A percentile compares a stretch with the other conserved stretches of the same genome.
phyloP scores from a whole-genome alignment of 208 protist species.

The Strigomonas galati region DNA sequence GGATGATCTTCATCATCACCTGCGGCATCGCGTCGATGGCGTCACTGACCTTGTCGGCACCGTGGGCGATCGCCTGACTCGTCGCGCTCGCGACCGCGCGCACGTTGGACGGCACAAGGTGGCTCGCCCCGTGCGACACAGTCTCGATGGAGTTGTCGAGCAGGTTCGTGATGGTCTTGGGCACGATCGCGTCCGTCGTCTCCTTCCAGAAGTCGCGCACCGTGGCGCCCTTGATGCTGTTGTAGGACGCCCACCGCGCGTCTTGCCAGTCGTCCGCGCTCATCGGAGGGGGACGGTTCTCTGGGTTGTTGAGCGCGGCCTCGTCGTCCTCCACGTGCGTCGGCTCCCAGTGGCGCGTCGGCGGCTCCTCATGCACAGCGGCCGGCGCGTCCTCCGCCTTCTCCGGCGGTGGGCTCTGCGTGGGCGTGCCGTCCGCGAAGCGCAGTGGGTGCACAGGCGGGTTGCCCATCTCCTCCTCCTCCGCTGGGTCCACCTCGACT shows the following conservation, averaged over 20 bases:
- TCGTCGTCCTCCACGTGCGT: neutral
- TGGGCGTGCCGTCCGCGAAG: neutral
- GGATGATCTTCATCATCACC: conserved; percentile 36
- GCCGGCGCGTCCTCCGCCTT: neutral
- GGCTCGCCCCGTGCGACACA: conserved; percentile 15
- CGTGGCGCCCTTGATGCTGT: conserved; percentile 13
- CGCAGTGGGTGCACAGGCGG: neutral
- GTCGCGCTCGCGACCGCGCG: conserved; percentile 15
- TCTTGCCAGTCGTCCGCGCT: conserved; percentile 38
- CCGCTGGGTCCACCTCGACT: neutral
- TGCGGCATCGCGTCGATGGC: conserved; percentile 35
- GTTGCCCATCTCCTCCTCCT: neutral
- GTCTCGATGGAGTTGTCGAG: conserved; percentile 16
- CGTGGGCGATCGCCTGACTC: conserved; percentile 17
- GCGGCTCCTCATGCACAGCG: neutral
- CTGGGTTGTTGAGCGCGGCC: neutral
- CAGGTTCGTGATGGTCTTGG: conserved; percentile 8
- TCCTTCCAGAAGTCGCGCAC: conserved; percentile 26
- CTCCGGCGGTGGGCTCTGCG: neutral
- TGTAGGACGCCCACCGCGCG: conserved; percentile 36
- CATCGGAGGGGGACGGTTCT: conserved; percentile 9
- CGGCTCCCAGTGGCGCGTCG: neutral
- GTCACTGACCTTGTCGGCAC: conserved; percentile 22
- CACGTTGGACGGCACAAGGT: conserved; percentile 19
- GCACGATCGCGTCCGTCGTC: conserved; percentile 25